Base-by-base conservation (phyloP, 768 basidiomycete genomes). In the Coprinellus micaceus region DNA sequence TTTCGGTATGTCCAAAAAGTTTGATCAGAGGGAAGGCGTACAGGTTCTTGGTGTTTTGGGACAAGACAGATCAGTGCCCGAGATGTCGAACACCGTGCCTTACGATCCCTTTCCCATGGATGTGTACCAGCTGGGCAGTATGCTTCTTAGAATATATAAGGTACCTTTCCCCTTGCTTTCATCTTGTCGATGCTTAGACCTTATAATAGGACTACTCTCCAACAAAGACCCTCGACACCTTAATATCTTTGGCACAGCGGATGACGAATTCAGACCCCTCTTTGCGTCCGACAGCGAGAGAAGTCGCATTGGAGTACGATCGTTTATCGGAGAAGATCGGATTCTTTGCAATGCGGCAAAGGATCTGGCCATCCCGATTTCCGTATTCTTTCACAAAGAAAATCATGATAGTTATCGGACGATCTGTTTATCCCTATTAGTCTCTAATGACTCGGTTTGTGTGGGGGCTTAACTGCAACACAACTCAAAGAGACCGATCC, bases 101-200 rank as follows among this genome's bases (percentile, higher is more conserved):
- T 70, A 67, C 37, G 62, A 72, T 54, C 66, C 69, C 0, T 73
- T 69, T 58, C 64, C 63, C 15, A 53, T 68, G 1, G 71, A 71
- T 58, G 51, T 71, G 1, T 71, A 64, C 43, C 65, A 67, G 36
- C 44, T 71, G 0, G 68, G 70, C 2, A 58, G 52, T 15, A 54
- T 59, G 7, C 44, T 68, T 12, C 19, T 54, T 10, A 5, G 19
- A 9, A 17, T 17, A 17, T 10, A 10, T 19, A 43, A 21, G 15
- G 40, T 43, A 43, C 10, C 5, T 43, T 7, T 43, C 40, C 6
- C 7, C n/a, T 17, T 21, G 5, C 15, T 17, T 19, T 10, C 19
- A 9, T 37, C 36, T 37, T 37, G 17, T 43, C 40, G 13, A 43
- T 7, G 7, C 5, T 6, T 43, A 33, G 13, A 33, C 13, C 40